Evolutionary conservation across 768 basidiomycete genomes (phyloP).

Genomic region (Trametes sanguinea): DNA sequence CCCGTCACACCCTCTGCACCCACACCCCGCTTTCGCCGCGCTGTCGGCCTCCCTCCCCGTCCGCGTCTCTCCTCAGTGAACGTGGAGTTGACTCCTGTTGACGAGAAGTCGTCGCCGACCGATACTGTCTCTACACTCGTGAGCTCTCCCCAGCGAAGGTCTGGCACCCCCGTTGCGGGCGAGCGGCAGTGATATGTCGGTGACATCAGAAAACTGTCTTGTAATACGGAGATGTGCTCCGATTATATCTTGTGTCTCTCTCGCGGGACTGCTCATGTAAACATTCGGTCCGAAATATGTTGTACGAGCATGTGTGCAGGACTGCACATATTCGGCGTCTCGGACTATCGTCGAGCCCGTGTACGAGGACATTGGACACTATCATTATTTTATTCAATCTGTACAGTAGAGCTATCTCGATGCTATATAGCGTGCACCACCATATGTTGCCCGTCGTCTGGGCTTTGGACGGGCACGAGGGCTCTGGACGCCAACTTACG

Average conservation of each 20-base stretch:
- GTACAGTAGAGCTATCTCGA: conserved; percentile 2
- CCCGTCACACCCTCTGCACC: not conserved
- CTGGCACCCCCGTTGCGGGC: conserved; percentile 16
- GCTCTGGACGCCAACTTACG: not conserved
- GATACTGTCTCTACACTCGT: conserved; percentile 18
- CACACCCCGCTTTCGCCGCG: conserved; percentile 19
- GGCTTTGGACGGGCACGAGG: no score
- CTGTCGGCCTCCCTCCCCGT: conserved; percentile 32
- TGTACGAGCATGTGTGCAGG: no score
- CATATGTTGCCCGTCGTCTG: no score
- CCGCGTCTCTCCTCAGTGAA: conserved; percentile 25
- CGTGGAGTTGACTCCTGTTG: conserved; percentile 11
- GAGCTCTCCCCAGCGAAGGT: conserved; percentile 16
- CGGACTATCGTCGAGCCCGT: not conserved
- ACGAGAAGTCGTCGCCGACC: conserved; percentile 16
- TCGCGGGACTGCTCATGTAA: no score
- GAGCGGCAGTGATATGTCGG: conserved; percentile 4
- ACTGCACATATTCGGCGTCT: no score
- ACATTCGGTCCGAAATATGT: no score
- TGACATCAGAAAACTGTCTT: not conserved
- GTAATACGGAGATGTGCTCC: no score
- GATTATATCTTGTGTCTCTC: no score
- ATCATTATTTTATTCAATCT: conserved; percentile 17
- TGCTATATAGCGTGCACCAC: not conserved
- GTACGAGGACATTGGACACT: conserved; percentile 15